Conservation (phyloP, 495 filamentous ascomycete species). For the Pseudevernia furfuracea region DNA sequence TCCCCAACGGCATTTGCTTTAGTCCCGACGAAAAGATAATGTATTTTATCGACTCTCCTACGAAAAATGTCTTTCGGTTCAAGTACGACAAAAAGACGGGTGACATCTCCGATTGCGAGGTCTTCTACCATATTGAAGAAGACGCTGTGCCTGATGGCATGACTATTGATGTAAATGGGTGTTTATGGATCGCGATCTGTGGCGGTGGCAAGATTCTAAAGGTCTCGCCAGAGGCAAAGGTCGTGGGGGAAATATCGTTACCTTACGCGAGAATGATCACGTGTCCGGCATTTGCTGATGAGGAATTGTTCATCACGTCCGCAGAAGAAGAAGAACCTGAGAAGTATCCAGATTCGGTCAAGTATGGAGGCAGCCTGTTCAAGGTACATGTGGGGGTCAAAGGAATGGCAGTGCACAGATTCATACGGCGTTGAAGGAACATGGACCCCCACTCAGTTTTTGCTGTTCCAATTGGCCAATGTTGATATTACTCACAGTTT, state of each 20-base stretch:
- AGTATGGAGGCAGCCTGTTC: slow-evolving; percentile 59
- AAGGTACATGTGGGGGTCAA: slow-evolving; percentile 58
- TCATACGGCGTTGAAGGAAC: slow-evolving; percentile 29
- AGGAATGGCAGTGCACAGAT: slow-evolving; percentile 51
- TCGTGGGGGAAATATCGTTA: slow-evolving; percentile 58
- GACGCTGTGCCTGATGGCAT: slow-evolving; percentile 64
- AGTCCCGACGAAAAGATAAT: slow-evolving; percentile 62
- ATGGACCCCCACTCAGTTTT: neutral
- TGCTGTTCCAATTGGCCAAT: neutral
- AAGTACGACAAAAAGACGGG: slow-evolving; percentile 62
- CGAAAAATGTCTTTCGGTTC: slow-evolving; percentile 62
- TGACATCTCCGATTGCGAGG: slow-evolving; percentile 55
- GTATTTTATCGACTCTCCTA: slow-evolving; percentile 76
- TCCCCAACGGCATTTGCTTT: slow-evolving; percentile 83
- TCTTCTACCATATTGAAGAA: slow-evolving; percentile 55
- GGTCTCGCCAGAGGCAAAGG: slow-evolving; percentile 54
- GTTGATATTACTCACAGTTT: neutral
- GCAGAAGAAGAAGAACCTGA: slow-evolving; percentile 52
- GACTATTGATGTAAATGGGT: slow-evolving; percentile 62
- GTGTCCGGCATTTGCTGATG: slow-evolving; percentile 65
- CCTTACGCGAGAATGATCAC: slow-evolving; percentile 59
- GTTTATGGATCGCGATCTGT: slow-evolving; percentile 72
- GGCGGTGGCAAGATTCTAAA: slow-evolving; percentile 61
- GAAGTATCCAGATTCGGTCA: slow-evolving; percentile 47
- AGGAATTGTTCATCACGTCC: slow-evolving; percentile 67